A percentile compares a stretch with the other conserved stretches of the same genome.
These are phyloP conservation scores for Fusarium acutatum DNA, from an alignment of 2,329 filamentous ascomycete genomes.

Conservation along the genomic window DNA sequence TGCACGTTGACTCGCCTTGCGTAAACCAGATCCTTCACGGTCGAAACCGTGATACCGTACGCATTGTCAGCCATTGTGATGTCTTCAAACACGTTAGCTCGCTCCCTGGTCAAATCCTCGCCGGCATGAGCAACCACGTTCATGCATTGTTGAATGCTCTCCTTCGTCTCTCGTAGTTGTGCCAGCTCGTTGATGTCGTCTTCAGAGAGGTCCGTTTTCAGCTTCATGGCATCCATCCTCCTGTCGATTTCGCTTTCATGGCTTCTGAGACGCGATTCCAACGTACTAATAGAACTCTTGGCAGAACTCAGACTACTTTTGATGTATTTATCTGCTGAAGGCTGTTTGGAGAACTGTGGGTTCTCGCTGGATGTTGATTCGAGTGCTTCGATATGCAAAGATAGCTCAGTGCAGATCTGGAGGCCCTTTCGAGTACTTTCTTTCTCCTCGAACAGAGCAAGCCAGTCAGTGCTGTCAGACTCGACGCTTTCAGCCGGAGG, in stretches of 20 bases:
- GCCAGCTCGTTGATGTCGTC: slow-evolving; percentile 13
- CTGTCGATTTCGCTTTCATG: slow-evolving; percentile 23
- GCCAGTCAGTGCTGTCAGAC: slow-evolving; percentile 21
- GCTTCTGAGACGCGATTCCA: slow-evolving; percentile 21
- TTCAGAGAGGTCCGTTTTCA: slow-evolving; percentile 9
- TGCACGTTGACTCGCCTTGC: slow-evolving; percentile 34
- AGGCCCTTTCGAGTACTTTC: slow-evolving; percentile 35
- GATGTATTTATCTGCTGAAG: slow-evolving; percentile 34
- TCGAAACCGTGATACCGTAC: slow-evolving; percentile 38
- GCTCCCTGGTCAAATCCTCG: slow-evolving; percentile 23
- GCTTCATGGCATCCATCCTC: slow-evolving; percentile 24
- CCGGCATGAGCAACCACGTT: slow-evolving; percentile 29
- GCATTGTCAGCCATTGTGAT: slow-evolving; percentile 34
- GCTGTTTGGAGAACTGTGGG: slow-evolving; percentile 6
- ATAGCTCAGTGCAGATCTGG: slow-evolving; percentile 35
- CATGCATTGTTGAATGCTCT: slow-evolving; percentile 36
- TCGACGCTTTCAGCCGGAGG: neutral
- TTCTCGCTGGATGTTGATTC: neutral
- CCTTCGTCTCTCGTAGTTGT: slow-evolving; percentile 32
- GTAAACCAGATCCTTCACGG: slow-evolving; percentile 36
- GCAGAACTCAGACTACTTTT: slow-evolving; percentile 20
- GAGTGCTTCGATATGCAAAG: slow-evolving; percentile 24
- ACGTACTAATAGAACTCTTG: slow-evolving; percentile 24
- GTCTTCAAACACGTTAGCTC: slow-evolving; percentile 40
- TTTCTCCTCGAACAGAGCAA: slow-evolving; percentile 36